These are phyloP conservation scores for Globisporangium uncinulatum DNA, from an alignment of 352 stramenopile species.

Conservation along the genomic window DNA sequence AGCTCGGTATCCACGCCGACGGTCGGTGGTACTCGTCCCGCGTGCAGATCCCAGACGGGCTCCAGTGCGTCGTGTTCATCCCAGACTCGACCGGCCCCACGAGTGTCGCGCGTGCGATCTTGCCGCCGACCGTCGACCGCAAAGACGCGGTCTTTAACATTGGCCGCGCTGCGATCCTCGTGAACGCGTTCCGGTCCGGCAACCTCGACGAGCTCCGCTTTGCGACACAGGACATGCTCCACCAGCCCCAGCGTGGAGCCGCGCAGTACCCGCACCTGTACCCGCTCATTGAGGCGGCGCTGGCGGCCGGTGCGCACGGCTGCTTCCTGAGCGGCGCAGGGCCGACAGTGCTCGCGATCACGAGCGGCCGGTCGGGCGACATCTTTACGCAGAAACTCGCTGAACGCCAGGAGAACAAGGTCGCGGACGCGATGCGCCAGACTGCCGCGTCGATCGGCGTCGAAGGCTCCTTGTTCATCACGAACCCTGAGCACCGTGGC, in stretches of 20 bases:
- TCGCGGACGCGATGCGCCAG: slow-evolving; percentile 96
- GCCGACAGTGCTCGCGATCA: slow-evolving; percentile 97
- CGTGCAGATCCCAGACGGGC: slow-evolving; percentile 92
- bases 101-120: slow-evolving; percentile 88
- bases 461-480: slow-evolving; percentile 96
- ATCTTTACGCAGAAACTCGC: slow-evolving; percentile 97
- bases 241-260: slow-evolving; percentile 95
- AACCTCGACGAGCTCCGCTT: slow-evolving; percentile 97
- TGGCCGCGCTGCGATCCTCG: slow-evolving; percentile 94
- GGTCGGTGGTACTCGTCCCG: slow-evolving; percentile 97
- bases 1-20: slow-evolving; percentile 93
- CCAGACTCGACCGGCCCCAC: slow-evolving; percentile 96
- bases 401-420: slow-evolving; percentile 84
- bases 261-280: slow-evolving; percentile 96
- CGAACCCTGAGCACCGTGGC: slow-evolving; percentile 93
- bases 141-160: slow-evolving; percentile 97
- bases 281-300: slow-evolving; percentile 95
- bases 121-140: slow-evolving; percentile 84
- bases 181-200: slow-evolving; percentile 94
- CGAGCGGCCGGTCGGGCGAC: slow-evolving; percentile 94
- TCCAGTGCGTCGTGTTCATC: slow-evolving; percentile 99
- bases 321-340: slow-evolving; percentile 97
- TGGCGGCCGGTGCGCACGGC: slow-evolving; percentile 91
- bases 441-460: slow-evolving; percentile 89
- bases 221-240: slow-evolving; percentile 92